Evolutionary conservation across 2,329 filamentous ascomycete species (phyloP).

Genomic region (Aspergillus ochraceoroseus): DNA sequence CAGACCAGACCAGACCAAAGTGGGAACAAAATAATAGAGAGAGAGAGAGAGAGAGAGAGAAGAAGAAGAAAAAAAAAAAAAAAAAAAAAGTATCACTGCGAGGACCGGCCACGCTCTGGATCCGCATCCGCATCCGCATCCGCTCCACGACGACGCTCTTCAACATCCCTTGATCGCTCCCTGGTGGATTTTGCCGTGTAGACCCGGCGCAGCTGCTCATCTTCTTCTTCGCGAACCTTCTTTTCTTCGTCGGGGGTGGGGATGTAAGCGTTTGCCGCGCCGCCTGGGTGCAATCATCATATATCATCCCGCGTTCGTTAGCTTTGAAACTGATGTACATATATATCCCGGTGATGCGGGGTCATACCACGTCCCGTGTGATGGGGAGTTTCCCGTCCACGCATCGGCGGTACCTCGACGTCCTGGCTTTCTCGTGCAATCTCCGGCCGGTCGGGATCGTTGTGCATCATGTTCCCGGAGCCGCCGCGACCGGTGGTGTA

Average conservation of each 20-base stretch:
- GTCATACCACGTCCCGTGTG: slow-evolving; percentile 45
- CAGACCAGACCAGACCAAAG: neutral
- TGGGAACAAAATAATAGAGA: neutral
- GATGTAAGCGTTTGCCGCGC: slow-evolving; percentile 36
- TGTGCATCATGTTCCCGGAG: slow-evolving; percentile 79
- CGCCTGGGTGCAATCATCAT: slow-evolving; percentile 25
- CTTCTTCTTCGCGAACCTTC: slow-evolving; percentile 32
- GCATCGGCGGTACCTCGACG: slow-evolving; percentile 55
- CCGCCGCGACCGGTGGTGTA: slow-evolving; percentile 89
- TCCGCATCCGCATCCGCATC: no score
- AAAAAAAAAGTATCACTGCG: slow-evolving; percentile 11
- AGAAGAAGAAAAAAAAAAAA: neutral
- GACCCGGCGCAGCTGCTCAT: slow-evolving; percentile 32
- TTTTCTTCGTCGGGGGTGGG: slow-evolving; percentile 26
- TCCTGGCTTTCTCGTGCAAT: slow-evolving; percentile 77
- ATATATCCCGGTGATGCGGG: no score
- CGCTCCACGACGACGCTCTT: no score
- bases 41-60: neutral
- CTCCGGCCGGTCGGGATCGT: slow-evolving; percentile 60
- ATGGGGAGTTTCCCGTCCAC: slow-evolving; percentile 38
- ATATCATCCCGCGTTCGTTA: slow-evolving; percentile 42
- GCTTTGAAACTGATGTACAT: no score
- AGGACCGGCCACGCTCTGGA: slow-evolving; percentile 8
- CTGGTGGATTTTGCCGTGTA: slow-evolving; percentile 21
- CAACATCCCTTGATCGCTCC: slow-evolving; percentile 17